phyloP scores from a whole-genome alignment of 306 rosid genomes.

The Coriaria nepalensis region DNA sequence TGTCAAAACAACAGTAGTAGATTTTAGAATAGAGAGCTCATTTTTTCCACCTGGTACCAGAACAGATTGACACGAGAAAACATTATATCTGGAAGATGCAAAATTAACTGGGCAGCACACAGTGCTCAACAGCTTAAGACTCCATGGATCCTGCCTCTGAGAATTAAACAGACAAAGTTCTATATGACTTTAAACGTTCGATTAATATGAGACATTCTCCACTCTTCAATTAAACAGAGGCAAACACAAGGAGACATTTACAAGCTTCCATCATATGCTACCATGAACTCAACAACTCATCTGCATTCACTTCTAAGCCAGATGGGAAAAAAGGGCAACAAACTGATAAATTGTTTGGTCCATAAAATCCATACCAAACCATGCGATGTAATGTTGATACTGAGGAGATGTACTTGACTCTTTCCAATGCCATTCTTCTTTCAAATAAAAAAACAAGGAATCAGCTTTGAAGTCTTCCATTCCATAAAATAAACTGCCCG shows the following conservation, averaged over 20 bases:
- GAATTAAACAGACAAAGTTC: slow-evolving; percentile 22
- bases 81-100: slow-evolving; percentile 47
- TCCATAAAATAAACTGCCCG: too few species aligned
- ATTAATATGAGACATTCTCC: slow-evolving; percentile 3
- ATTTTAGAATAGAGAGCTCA: slow-evolving; percentile 45
- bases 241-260: neutral
- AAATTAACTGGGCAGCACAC: slow-evolving; percentile 39
- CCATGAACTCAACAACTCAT: neutral
- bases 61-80: slow-evolving; percentile 60
- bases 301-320: neutral
- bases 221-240: slow-evolving; percentile 4
- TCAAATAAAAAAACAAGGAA: too few species aligned
- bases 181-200: slow-evolving; percentile 13
- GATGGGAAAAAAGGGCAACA: neutral
- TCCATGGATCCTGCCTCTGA: slow-evolving; percentile 47
- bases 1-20: slow-evolving; percentile 49
- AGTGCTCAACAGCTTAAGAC: slow-evolving; percentile 42
- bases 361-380: slow-evolving; percentile 48
- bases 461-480: too few species aligned
- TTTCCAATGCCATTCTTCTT: slow-evolving; percentile 37
- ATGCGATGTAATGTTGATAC: slow-evolving; percentile 41
- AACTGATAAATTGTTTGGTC: slow-evolving; percentile 8
- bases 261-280: slow-evolving; percentile 4
- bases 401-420: slow-evolving; percentile 39
- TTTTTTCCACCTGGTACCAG: slow-evolving; percentile 58